Conservation (phyloP, 257 asterid species). For the Thymus mandschuricus region DNA sequence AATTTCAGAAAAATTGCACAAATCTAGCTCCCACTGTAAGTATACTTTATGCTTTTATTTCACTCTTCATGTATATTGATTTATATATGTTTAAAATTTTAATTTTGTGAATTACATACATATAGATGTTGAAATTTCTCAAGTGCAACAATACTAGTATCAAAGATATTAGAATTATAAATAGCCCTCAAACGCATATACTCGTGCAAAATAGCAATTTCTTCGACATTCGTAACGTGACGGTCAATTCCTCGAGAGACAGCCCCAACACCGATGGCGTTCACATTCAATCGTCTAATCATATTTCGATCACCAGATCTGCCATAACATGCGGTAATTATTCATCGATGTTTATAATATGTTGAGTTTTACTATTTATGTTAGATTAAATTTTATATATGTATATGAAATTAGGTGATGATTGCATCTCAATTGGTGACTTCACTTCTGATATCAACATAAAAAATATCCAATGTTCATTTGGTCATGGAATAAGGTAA, state of each 20-base stretch:
- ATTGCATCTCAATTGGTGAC: conserved; percentile 83
- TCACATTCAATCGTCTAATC: conserved; percentile 54
- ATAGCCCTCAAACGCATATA: conserved; percentile 72
- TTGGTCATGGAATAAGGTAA: conserved; percentile 90
- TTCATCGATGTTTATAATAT: too few species aligned
- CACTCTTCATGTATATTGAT: too few species aligned
- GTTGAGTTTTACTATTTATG: too few species aligned
- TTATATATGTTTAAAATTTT: not conserved
- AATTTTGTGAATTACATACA: not conserved
- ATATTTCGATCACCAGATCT: conserved; percentile 46
- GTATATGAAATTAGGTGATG: conserved; percentile 54
- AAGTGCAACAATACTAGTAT: conserved; percentile 52
- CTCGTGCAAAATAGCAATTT: conserved; percentile 35
- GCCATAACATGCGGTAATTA: conserved; percentile 20
- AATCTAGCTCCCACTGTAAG: conserved; percentile 80
- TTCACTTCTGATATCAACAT: conserved; percentile 48
- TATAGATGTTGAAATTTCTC: conserved; percentile 57
- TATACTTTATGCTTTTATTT: conserved; percentile 2
- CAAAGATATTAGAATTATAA: conserved; percentile 40
- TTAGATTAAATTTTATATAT: not conserved
- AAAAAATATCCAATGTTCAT: conserved; percentile 59
- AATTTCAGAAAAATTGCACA: conserved; percentile 11
- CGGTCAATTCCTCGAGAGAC: conserved; percentile 51
- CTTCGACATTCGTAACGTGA: conserved; percentile 43
- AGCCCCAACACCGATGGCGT: conserved; percentile 85